These are phyloP conservation scores for Pseudogymnoascus verrucosus DNA, from an alignment of 2,329 filamentous ascomycete genomes.

Conservation along the genomic window DNA sequence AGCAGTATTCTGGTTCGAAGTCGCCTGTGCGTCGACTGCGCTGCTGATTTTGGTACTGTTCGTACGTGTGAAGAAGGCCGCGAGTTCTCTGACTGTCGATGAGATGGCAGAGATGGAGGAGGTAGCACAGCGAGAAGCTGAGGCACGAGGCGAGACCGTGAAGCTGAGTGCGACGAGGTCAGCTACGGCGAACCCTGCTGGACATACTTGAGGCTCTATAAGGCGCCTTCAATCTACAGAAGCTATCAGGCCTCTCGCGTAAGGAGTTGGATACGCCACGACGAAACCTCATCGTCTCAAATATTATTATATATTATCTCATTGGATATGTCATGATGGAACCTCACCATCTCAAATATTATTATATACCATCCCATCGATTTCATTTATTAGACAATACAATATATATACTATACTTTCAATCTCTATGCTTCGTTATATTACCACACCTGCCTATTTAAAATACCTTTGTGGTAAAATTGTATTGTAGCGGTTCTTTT, in stretches of 20 bases:
- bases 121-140: neutral
- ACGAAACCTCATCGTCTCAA: neutral
- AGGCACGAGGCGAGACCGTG: neutral
- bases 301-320: neutral
- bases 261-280: neutral
- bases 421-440: neutral
- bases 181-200: neutral
- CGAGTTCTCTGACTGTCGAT: constrained; percentile 49
- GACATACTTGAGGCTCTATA: neutral
- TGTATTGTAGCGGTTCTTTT: neutral
- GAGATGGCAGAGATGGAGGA: constrained; percentile 35
- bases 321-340: neutral
- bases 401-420: neutral
- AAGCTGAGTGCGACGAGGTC: neutral
- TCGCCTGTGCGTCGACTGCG: constrained; percentile 44
- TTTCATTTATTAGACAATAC: neutral
- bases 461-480: neutral
- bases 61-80: constrained; percentile 44
- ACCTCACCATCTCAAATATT: neutral
- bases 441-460: neutral
- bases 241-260: neutral
- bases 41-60: constrained; percentile 44
- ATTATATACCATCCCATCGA: neutral
- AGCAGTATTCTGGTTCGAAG: constrained; percentile 59
- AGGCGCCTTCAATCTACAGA: neutral